Evolutionary conservation across 371 early-diverging fungal genomes (phyloP), one percentile per base, ranked within the genome.

Genomic region (Mortierella polycephala): DNA sequence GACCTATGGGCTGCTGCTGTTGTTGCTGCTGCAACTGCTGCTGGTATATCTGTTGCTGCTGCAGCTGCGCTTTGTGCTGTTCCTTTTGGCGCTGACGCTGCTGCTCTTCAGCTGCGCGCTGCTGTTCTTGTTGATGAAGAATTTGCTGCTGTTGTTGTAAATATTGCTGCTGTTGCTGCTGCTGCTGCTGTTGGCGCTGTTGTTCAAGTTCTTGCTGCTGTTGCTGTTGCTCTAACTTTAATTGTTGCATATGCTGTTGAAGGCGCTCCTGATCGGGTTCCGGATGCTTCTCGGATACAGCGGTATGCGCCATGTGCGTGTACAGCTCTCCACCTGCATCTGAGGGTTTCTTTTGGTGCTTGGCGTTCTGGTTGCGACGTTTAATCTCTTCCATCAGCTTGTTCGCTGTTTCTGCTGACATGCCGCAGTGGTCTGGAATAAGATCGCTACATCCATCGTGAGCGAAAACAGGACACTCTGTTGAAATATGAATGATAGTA

Each of bases 381-480:
- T 77, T 70, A 23, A 83, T 72, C 64, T 91, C 93, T 40, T 85
- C 86, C 69, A 94, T 75, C 84, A 95, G 87, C 63, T 92, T 91
- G 72, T 89, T 91, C 8, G 95, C 95, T 63, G 92, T 85, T 56
- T 92, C 90, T 80, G 92, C 88, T 12, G 90, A 86, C 61, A 98
- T 83, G 9, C 98, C 97, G 73, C 99, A 99, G 54, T 93, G 91
- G 68, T 94, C 90, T 49, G 98, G 98, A 1, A 98, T 88, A 58
- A 90, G 87, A 30, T 85, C 84, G 74, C 86, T 84, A 84, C 99
- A 99, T 9, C 85, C 87, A 1, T 88, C 84, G 83, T 99, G 99
- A 61, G 92, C 94, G 0, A 89, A 82, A 10, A 88, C 71, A 16
- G 82, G 77, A 82, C 99, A 99, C 81, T 92, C 92, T 88, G 70